These are phyloP conservation scores for Physaria fendleri DNA, from an alignment of 345 rosid species.

Conservation along the genomic window DNA sequence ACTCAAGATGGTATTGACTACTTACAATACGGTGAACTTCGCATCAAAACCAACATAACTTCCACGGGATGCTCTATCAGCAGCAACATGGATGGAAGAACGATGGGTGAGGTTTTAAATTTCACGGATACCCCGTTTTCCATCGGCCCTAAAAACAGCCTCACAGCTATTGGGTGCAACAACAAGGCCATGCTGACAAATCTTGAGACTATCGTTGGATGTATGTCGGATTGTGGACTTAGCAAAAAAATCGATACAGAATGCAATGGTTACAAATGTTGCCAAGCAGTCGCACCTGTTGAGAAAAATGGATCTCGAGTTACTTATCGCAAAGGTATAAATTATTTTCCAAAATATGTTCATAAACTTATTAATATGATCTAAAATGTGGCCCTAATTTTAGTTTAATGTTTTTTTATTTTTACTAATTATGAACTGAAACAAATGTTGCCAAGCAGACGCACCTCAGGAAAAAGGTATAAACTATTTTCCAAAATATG, in stretches of 20 bases:
- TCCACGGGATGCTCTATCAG: not conserved
- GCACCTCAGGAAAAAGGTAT: too few relatives aligned
- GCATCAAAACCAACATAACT: not conserved
- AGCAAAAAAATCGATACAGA: not conserved
- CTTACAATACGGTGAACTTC: not conserved
- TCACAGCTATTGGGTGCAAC: conserved; percentile 29
- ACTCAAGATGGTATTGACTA: too few relatives aligned
- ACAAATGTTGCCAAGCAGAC: too few relatives aligned
- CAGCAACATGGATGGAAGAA: not conserved
- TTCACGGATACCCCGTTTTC: not conserved
- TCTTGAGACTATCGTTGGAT: conserved; percentile 1
- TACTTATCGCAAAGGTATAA: too few relatives aligned
- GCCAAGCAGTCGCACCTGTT: not conserved
- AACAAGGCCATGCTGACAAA: not conserved
- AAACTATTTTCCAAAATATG: too few relatives aligned
- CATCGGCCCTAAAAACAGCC: not conserved
- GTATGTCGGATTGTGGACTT: conserved; percentile 23
- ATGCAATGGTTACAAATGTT: not conserved
- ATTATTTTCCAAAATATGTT: too few relatives aligned
- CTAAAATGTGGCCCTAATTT: too few relatives aligned
- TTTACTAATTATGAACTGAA: too few relatives aligned
- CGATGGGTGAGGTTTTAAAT: not conserved
- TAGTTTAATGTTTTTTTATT: too few relatives aligned
- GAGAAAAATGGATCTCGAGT: too few relatives aligned
- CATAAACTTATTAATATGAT: too few relatives aligned